phyloP scores from a whole-genome alignment of 495 filamentous ascomycete species.

The Daldinia grandis region DNA sequence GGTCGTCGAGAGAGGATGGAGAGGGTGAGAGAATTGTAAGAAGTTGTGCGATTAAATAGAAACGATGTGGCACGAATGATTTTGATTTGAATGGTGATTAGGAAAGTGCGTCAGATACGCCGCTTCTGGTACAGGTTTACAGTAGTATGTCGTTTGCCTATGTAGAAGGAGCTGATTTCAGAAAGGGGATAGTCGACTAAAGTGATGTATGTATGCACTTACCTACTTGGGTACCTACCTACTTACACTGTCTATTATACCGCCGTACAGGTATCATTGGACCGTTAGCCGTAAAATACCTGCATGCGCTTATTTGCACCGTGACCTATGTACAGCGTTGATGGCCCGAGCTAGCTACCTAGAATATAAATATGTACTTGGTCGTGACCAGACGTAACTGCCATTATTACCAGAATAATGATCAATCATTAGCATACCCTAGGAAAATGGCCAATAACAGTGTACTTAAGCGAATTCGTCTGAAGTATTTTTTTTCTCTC shows the following conservation, averaged over 20 bases:
- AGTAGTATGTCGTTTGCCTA: neutral
- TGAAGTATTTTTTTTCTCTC: neutral
- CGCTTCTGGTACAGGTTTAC: neutral
- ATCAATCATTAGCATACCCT: neutral
- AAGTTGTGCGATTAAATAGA: neutral
- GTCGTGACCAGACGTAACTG: neutral
- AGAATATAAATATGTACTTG: neutral
- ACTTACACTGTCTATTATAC: neutral
- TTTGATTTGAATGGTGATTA: neutral
- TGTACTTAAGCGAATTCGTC: neutral
- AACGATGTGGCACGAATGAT: neutral
- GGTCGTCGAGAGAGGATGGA: slow-evolving; percentile 1
- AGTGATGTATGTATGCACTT: neutral
- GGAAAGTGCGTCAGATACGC: neutral
- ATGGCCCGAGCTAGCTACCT: neutral
- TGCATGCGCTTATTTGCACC: slow-evolving; percentile 1
- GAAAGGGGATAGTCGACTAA: neutral
- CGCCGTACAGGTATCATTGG: neutral
- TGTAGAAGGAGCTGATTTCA: slow-evolving; percentile 21
- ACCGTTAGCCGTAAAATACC: neutral
- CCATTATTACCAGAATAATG: neutral
- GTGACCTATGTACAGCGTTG: neutral
- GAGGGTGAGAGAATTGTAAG: neutral
- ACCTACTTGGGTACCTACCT: neutral
- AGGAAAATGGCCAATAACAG: neutral